phyloP scores from a whole-genome alignment of 176 grass and related monocot species.

The Saccharum spontaneum region DNA sequence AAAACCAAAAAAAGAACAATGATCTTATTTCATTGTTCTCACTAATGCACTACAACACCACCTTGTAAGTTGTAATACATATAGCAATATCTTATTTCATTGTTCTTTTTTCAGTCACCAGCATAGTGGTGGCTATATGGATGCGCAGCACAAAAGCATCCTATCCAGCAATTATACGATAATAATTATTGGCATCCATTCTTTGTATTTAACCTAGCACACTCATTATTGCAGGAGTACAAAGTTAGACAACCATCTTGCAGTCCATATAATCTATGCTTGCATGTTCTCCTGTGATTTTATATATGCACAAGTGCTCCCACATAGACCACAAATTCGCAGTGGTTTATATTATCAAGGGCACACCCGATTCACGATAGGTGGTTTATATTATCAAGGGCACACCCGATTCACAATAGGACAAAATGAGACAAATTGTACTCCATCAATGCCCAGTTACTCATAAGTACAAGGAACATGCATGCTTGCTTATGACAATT shows the following conservation, averaged over 20 bases:
- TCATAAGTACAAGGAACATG: neutral
- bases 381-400: neutral
- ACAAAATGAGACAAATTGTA: neutral
- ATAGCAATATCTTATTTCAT: conserved; percentile 1
- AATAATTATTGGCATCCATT: neutral
- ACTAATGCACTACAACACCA: neutral
- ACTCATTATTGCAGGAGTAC: neutral
- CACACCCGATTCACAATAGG: neutral
- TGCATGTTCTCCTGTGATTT: neutral
- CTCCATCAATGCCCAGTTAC: neutral
- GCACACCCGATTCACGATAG: neutral
- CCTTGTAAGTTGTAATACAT: neutral
- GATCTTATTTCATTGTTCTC: neutral
- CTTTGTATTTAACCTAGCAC: neutral
- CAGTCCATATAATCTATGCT: conserved; percentile 7
- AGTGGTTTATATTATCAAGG: neutral
- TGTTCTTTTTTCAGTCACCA: neutral
- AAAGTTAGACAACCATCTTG: neutral
- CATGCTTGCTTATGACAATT: neutral
- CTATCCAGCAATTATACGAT: too few species aligned
- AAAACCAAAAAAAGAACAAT: neutral
- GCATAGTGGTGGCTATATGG: neutral
- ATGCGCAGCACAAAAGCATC: too few species aligned
- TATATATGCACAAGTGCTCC: neutral
- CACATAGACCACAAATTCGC: neutral